Evolutionary conservation across 345 rosid genomes (phyloP).

Genomic region (Eucalyptus regnans): DNA sequence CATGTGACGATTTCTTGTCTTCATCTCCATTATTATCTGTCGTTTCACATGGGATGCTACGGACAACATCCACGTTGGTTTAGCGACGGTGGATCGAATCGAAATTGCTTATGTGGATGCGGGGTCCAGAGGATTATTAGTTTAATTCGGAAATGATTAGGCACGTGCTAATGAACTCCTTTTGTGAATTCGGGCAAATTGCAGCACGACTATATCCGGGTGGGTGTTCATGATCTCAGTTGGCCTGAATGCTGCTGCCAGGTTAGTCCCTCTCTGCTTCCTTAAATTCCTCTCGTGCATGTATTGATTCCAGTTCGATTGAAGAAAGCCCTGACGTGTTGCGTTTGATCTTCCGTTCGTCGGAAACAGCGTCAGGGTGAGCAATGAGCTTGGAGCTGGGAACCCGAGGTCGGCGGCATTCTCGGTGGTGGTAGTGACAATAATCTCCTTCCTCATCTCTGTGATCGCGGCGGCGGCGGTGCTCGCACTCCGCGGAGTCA

Average conservation of each 20-base stretch:
- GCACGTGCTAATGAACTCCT: neutral
- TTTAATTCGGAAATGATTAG: neutral
- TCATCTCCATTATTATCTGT: neutral
- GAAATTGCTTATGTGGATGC: neutral
- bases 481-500: slow-evolving; percentile 22
- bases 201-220: slow-evolving; percentile 56
- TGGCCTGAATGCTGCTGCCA: slow-evolving; percentile 66
- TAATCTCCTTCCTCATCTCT: slow-evolving; percentile 25
- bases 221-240: slow-evolving; percentile 69
- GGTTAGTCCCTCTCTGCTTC: slow-evolving; percentile 9
- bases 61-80: neutral
- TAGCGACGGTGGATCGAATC: neutral
- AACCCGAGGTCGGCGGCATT: slow-evolving; percentile 61
- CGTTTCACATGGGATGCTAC: neutral
- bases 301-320: neutral
- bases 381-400: slow-evolving; percentile 76
- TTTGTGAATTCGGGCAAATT: neutral
- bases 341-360: neutral
- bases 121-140: neutral
- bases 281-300: neutral
- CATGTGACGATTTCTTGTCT: neutral
- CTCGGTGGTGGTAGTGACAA: slow-evolving; percentile 41
- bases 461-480: slow-evolving; percentile 14
- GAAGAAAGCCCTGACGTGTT: neutral
- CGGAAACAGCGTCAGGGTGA: slow-evolving; percentile 55